These are phyloP conservation scores for Crotalaria pallida DNA, from an alignment of 306 rosid species.

Conservation along the genomic window DNA sequence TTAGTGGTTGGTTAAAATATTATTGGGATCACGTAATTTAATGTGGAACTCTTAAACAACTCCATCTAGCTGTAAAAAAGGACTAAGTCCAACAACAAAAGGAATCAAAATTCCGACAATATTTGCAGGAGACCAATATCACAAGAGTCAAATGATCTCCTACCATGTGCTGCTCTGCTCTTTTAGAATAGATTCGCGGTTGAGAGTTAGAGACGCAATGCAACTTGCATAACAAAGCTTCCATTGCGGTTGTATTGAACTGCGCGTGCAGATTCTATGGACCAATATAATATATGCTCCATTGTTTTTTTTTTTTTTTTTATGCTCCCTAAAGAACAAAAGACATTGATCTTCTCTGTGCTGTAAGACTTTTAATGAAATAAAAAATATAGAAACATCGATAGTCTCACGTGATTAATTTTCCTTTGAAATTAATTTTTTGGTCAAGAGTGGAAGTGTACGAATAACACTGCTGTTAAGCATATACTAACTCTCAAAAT, in stretches of 20 bases:
- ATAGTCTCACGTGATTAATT: neutral
- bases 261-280: neutral
- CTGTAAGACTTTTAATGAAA: neutral
- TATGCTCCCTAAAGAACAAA: neutral
- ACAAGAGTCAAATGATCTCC: constrained; percentile 8
- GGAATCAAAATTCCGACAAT: neutral
- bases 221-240: constrained; percentile 20
- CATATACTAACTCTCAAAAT: neutral
- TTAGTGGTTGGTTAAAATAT: constrained; percentile 7
- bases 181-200: constrained; percentile 1
- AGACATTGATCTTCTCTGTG: neutral
- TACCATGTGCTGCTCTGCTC: constrained; percentile 26
- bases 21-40: neutral
- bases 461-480: neutral
- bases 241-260: neutral
- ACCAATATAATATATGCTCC: neutral
- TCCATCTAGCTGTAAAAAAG: neutral
- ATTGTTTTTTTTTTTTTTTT: neutral
- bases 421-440: neutral
- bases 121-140: neutral
- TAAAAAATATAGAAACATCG: neutral
- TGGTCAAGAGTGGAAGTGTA: too few species aligned
- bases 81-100: neutral
- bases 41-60: neutral
- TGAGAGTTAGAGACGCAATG: neutral